Conservation (phyloP, 371 early-diverging fungal species). For the Rhizomucor miehei region DNA sequence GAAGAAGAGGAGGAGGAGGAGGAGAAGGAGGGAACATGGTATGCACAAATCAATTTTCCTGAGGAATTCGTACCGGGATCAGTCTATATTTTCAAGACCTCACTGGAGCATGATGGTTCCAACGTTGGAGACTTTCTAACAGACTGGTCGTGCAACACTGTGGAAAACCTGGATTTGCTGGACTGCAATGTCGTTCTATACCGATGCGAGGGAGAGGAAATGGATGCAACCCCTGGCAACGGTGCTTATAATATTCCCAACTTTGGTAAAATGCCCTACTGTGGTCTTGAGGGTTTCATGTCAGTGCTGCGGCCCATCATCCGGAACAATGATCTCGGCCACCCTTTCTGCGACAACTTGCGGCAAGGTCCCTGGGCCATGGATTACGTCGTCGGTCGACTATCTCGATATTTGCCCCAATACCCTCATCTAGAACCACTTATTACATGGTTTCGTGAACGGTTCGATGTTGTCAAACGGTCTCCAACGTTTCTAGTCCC, state of each 20-base stretch:
- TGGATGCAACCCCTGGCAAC: conserved; percentile 65
- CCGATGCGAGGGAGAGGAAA: conserved; percentile 84
- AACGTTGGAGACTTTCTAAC: conserved; percentile 48
- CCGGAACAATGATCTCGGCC: conserved; percentile 86
- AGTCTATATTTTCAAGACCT: conserved; percentile 65
- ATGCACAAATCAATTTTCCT: conserved; percentile 59
- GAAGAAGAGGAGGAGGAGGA: too few relatives aligned
- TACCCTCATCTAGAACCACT: conserved; percentile 30
- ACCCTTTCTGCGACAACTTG: conserved; percentile 87
- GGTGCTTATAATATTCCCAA: conserved; percentile 87
- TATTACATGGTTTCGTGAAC: conserved; percentile 71
- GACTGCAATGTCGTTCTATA: conserved; percentile 85
- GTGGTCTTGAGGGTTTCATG: conserved; percentile 92
- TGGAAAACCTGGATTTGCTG: conserved; percentile 48
- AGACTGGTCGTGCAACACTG: conserved; percentile 36
- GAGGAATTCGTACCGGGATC: conserved; percentile 69
- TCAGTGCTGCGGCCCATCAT: conserved; percentile 74
- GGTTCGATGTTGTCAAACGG: conserved; percentile 63
- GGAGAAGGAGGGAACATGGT: conserved; percentile 55
- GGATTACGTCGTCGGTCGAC: conserved; percentile 78
- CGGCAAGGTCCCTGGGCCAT: conserved; percentile 90
- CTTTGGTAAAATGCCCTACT: conserved; percentile 78
- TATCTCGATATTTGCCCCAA: conserved; percentile 50
- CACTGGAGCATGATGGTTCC: conserved; percentile 40
- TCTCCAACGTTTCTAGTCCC: conserved; percentile 86